These are phyloP conservation scores for Nicotiana noctiflora DNA, from an alignment of 257 asterid genomes.

Conservation along the genomic window DNA sequence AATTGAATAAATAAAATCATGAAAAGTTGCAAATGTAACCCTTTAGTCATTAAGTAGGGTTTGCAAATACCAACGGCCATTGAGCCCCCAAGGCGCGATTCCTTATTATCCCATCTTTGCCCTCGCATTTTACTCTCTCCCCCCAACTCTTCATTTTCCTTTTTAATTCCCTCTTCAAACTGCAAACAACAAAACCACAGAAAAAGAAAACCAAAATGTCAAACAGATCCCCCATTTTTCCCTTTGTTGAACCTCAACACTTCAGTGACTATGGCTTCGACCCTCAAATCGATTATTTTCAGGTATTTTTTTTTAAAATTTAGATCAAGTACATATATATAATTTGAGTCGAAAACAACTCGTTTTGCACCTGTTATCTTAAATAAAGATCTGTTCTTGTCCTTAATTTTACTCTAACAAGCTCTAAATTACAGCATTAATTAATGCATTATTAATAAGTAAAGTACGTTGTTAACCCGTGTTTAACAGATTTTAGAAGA, in stretches of 20 bases:
- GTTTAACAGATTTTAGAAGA: constrained; percentile 55
- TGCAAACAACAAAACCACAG: neutral
- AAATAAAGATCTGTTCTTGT: neutral
- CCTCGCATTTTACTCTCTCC: neutral
- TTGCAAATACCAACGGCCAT: constrained; percentile 4
- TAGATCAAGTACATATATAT: neutral
- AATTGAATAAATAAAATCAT: neutral
- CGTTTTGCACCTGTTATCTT: neutral
- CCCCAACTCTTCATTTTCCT: neutral
- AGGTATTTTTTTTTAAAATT: constrained; percentile 26
- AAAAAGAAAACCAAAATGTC: constrained; percentile 21
- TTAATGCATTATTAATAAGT: neutral
- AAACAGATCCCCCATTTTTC: constrained; percentile 44
- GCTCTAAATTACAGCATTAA: neutral
- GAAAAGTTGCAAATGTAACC: neutral
- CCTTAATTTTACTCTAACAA: neutral
- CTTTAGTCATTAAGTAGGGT: constrained; percentile 8
- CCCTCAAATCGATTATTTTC: constrained; percentile 68
- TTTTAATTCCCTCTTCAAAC: neutral
- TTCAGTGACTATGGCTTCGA: constrained; percentile 77
- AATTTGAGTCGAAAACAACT: neutral
- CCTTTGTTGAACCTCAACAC: constrained; percentile 50
- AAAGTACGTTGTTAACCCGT: neutral
- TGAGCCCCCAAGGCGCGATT: neutral
- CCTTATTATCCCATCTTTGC: neutral